phyloP scores from a whole-genome alignment of 2,329 filamentous ascomycete species.

The Neurospora crassa region DNA sequence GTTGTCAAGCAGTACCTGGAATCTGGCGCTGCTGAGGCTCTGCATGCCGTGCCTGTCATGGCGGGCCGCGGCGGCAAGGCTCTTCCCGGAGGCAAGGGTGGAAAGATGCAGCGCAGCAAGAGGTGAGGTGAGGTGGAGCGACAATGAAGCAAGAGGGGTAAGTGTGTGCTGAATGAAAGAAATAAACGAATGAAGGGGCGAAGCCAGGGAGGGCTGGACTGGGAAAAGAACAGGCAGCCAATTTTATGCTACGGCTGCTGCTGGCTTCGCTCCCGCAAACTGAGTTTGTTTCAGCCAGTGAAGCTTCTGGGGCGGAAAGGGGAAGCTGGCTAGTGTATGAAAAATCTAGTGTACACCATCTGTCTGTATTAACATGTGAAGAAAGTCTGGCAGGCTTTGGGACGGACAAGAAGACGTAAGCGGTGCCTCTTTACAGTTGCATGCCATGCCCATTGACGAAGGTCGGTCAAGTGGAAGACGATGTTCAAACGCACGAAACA shows the following conservation, averaged over 20 bases:
- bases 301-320: background rate
- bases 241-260: background rate
- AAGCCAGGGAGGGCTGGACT: background rate
- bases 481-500: background rate
- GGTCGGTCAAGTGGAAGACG: background rate
- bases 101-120: background rate
- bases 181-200: background rate
- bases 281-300: background rate
- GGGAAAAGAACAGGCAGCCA: background rate
- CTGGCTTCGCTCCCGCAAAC: background rate
- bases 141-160: background rate
- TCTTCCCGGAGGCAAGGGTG: background rate
- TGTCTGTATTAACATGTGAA: background rate
- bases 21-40: constrained; percentile 8
- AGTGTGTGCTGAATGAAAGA: background rate
- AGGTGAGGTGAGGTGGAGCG: background rate
- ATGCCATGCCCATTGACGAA: background rate
- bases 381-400: background rate
- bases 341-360: background rate
- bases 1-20: constrained; percentile 33
- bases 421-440: background rate
- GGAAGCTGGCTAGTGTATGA: background rate
- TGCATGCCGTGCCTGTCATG: background rate
- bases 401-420: background rate
- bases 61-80: background rate